Percentiles rank a stretch among this genome's conserved stretches.
These are phyloP conservation scores for Lichtheimia ramosa DNA, from an alignment of 371 early-diverging fungal genomes.

Conservation along the genomic window DNA sequence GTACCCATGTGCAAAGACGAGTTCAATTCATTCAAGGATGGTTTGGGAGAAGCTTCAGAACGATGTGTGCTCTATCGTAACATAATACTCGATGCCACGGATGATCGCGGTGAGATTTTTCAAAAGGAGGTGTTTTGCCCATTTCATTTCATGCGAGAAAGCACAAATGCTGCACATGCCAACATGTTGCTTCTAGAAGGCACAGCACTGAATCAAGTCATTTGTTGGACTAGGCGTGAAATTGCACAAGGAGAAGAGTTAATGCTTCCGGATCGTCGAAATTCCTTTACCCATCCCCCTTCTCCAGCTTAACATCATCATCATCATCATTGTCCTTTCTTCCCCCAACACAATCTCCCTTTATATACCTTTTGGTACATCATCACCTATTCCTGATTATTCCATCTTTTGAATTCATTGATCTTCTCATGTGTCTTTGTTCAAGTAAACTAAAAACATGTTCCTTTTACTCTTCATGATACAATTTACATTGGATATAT, in stretches of 20 bases:
- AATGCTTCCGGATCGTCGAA: constrained; percentile 28
- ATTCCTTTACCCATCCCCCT: background rate
- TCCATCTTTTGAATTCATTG: no score
- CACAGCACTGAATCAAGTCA: constrained; percentile 73
- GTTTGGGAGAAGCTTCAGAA: constrained; percentile 64
- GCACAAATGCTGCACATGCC: constrained; percentile 18
- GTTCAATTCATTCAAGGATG: constrained; percentile 82
- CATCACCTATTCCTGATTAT: no score
- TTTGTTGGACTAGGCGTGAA: constrained; percentile 68
- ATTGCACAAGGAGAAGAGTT: constrained; percentile 77
- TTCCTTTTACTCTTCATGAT: no score
- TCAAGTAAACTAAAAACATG: no score
- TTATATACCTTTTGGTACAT: no score
- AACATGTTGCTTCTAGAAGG: constrained; percentile 81
- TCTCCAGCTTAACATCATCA: no score
- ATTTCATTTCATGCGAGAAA: constrained; percentile 79
- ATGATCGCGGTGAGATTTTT: constrained; percentile 71
- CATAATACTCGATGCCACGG: constrained; percentile 86
- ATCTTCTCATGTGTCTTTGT: no score
- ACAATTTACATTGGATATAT: no score
- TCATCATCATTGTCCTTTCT: no score
- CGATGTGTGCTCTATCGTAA: constrained; percentile 82
- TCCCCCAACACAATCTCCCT: no score
- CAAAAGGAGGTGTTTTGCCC: constrained; percentile 71
- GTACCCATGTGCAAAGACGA: constrained; percentile 91